Conservation (phyloP, 192 early-diverging fungal genomes). For the Coemansia guatemalensis region DNA sequence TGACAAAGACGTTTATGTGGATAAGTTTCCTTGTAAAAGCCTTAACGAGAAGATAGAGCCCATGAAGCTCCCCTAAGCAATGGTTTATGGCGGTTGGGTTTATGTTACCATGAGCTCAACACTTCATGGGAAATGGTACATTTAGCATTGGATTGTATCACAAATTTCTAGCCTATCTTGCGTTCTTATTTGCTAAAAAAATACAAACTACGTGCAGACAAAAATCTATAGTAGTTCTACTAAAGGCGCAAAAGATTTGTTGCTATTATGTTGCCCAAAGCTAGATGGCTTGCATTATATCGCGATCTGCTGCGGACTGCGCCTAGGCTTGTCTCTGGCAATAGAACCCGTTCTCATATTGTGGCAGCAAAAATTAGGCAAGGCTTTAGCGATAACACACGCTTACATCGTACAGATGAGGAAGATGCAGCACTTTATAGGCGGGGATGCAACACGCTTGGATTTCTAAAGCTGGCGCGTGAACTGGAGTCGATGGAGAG, state of each 20-base stretch:
- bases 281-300: slow-evolving; percentile 39
- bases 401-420: background rate
- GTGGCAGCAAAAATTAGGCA: slow-evolving; percentile 34
- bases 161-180: background rate
- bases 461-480: slow-evolving; percentile 49
- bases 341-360: slow-evolving; percentile 1
- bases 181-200: background rate
- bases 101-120: background rate
- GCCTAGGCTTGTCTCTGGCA: slow-evolving; percentile 27
- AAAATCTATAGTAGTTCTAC: background rate
- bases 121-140: background rate
- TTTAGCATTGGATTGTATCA: background rate
- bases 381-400: slow-evolving; percentile 28
- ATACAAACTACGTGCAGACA: background rate
- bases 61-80: background rate
- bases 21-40: too few species aligned
- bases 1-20: too few species aligned
- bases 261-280: slow-evolving; percentile 2
- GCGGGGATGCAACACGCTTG: slow-evolving; percentile 45
- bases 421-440: slow-evolving; percentile 17
- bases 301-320: slow-evolving; percentile 39
- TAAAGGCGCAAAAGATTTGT: background rate
- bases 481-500: slow-evolving; percentile 48
- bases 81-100: background rate
- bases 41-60: background rate